These are phyloP conservation scores for Ophiosphaerella korrae DNA, from an alignment of 2,329 filamentous ascomycete species.

Conservation along the genomic window DNA sequence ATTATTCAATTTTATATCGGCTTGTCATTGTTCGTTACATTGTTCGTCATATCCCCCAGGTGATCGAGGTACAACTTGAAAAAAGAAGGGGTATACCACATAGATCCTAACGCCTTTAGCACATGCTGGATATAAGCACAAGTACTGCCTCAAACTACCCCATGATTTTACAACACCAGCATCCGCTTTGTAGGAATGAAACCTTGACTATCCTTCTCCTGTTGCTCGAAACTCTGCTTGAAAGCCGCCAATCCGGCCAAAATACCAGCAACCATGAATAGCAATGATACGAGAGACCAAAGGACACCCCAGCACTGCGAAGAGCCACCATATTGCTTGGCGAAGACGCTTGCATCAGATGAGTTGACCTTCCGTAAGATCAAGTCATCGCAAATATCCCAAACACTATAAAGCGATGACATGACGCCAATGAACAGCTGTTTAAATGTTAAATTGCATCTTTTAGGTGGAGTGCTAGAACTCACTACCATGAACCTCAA, in stretches of 20 bases:
- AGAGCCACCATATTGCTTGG: constrained; percentile 76
- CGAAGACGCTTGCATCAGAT: constrained; percentile 80
- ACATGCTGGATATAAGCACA: neutral
- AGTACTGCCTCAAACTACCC: neutral
- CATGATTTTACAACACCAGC: constrained; percentile 13
- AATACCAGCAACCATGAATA: constrained; percentile 75
- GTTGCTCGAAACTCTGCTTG: constrained; percentile 70
- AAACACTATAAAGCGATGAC: constrained; percentile 79
- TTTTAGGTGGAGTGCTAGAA: constrained; percentile 13
- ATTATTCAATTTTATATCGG: too few relatives aligned
- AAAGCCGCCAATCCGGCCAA: constrained; percentile 79
- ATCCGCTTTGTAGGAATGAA: constrained; percentile 61
- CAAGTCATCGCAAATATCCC: constrained; percentile 85
- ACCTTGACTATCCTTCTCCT: constrained; percentile 69
- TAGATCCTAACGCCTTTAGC: too few relatives aligned
- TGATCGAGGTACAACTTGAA: too few relatives aligned
- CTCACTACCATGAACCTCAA: constrained; percentile 71
- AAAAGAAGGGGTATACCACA: too few relatives aligned
- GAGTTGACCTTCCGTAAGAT: constrained; percentile 81
- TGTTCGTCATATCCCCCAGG: too few relatives aligned
- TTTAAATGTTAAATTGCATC: neutral
- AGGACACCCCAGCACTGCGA: constrained; percentile 82
- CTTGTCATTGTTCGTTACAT: too few relatives aligned
- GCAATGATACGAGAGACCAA: constrained; percentile 74
- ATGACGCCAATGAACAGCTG: constrained; percentile 81